Conservation (phyloP, 257 asterid species). For the Solanum pimpinellifolium region DNA sequence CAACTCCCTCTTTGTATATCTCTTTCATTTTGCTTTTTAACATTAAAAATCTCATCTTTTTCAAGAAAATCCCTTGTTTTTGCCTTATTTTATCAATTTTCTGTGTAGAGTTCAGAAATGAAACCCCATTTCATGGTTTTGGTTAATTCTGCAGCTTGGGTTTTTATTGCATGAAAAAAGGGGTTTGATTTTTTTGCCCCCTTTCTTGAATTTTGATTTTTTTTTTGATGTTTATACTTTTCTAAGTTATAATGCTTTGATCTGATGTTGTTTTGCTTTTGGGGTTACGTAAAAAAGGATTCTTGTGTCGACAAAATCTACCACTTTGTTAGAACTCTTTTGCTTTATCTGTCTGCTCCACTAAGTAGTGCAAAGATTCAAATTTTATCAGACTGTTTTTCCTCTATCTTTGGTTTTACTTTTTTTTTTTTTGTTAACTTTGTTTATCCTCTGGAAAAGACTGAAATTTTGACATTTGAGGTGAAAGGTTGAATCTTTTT, state of each 20-base stretch:
- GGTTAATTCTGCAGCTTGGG: neutral
- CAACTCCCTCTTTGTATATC: neutral
- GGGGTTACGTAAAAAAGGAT: constrained; percentile 19
- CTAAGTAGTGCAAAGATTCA: constrained; percentile 15
- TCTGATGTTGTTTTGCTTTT: constrained; percentile 33
- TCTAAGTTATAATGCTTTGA: constrained; percentile 8
- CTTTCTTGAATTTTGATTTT: neutral
- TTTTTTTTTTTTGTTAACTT: neutral
- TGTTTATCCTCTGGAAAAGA: neutral
- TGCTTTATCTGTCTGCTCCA: constrained; percentile 23
- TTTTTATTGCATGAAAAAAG: neutral
- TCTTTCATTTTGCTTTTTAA: neutral
- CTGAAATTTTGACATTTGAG: neutral
- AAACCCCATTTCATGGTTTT: neutral
- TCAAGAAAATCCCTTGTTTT: neutral
- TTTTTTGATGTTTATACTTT: neutral
- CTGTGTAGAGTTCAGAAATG: neutral
- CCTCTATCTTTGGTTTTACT: neutral
- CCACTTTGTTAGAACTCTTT: constrained; percentile 5
- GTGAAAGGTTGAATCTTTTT: neutral
- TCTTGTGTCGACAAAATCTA: constrained; percentile 25
- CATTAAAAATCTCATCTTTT: neutral
- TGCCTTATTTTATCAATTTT: neutral
- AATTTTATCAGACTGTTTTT: constrained; percentile 6
- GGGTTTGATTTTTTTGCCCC: neutral